A percentile compares a stretch with the other conserved stretches of the same genome.
These are phyloP conservation scores for Cercospora sp. DNA, from an alignment of 2,329 filamentous ascomycete genomes.

Conservation along the genomic window DNA sequence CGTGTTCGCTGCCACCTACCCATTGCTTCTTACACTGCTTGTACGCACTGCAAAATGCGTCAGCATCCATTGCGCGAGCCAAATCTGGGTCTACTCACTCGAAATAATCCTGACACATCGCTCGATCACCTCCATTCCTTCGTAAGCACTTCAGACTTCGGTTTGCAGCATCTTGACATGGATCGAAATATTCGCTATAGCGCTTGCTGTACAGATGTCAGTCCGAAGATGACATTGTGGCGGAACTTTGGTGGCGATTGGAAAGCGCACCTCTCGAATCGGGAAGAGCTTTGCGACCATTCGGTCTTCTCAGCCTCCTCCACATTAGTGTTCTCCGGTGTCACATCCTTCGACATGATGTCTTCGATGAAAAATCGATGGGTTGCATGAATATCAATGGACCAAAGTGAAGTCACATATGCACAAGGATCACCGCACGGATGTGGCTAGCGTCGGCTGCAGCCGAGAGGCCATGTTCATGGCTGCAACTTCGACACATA, in stretches of 20 bases:
- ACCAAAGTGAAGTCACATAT: conserved; percentile 4
- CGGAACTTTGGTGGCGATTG: not conserved
- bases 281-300: conserved; percentile 41
- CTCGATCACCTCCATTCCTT: conserved; percentile 79
- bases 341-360: conserved; percentile 5
- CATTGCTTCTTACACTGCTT: conserved; percentile 93
- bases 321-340: not conserved
- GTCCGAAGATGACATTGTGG: not conserved
- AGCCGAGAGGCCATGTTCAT: not conserved
- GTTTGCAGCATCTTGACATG: conserved; percentile 88
- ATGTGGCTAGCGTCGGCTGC: not conserved
- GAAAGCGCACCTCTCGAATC: conserved; percentile 44
- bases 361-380: not conserved
- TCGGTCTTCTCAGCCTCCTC: conserved; percentile 27
- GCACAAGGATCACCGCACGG: not conserved
- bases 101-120: conserved; percentile 95
- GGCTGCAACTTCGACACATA: not conserved
- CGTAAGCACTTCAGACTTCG: conserved; percentile 84
- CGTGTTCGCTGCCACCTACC: conserved; percentile 58
- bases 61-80: not conserved
- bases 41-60: conserved; percentile 67
- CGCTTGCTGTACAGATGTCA: conserved; percentile 64
- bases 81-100: conserved; percentile 62
- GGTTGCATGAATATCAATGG: not conserved
- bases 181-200: conserved; percentile 88